Conservation (phyloP, 139 green algal species). For the Trebouxia sp. region DNA sequence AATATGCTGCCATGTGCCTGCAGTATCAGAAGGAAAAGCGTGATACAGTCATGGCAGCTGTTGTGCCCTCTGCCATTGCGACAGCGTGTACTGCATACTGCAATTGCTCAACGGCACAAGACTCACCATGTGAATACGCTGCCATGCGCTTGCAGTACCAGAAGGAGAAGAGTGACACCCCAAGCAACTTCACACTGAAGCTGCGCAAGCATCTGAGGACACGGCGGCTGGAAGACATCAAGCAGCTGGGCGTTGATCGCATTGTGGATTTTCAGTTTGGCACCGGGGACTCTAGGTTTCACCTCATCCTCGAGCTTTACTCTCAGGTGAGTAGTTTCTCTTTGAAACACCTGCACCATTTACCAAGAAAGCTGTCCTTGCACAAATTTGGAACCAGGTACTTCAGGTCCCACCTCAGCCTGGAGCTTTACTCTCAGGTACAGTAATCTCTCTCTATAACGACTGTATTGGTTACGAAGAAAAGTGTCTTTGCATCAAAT, state of each 20-base stretch:
- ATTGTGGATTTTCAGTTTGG: constrained; percentile 95
- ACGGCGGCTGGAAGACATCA: constrained; percentile 81
- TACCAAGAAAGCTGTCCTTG: no score
- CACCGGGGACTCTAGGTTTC: constrained; percentile 71
- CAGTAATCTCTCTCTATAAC: no score
- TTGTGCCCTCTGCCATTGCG: no score
- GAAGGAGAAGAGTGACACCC: constrained; percentile 59
- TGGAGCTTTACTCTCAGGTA: no score
- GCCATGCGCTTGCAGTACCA: constrained; percentile 20
- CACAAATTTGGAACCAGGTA: no score
- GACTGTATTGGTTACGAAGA: no score
- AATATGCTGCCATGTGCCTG: neutral
- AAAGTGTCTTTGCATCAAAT: no score
- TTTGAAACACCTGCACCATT: neutral
- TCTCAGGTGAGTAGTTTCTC: constrained; percentile 54
- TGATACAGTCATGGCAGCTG: no score
- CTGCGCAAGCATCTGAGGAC: constrained; percentile 95
- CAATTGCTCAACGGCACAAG: neutral
- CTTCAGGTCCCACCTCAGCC: no score
- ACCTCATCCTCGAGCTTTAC: constrained; percentile 98
- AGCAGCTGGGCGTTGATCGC: constrained; percentile 93
- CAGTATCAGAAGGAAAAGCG: neutral
- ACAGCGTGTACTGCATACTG: neutral
- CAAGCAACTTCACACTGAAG: constrained; percentile 95
- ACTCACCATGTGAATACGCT: neutral